Percentiles rank a stretch among this genome's conserved stretches.
These are phyloP conservation scores for Phytophthora macrochlamydospora DNA, from an alignment of 352 stramenopile species.

Conservation along the genomic window DNA sequence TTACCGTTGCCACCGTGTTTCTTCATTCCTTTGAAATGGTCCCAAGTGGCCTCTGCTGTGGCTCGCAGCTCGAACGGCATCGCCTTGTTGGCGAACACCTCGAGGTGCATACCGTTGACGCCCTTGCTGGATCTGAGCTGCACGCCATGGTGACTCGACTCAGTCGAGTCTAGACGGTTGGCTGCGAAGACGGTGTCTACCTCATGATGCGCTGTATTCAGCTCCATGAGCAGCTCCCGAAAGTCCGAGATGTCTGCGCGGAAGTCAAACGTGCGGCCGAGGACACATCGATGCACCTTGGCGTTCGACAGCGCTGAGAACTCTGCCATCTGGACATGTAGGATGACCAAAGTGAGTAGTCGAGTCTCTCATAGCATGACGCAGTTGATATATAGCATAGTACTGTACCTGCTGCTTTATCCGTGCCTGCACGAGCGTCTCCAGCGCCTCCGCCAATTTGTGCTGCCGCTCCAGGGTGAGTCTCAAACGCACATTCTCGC, in stretches of 20 bases:
- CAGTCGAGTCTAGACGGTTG: conserved; percentile 35
- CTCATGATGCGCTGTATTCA: conserved; percentile 21
- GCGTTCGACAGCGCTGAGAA: conserved; percentile 23
- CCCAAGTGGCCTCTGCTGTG: conserved; percentile 36
- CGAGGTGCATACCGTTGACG: conserved; percentile 19
- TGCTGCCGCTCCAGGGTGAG: conserved; percentile 38
- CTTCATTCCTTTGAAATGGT: conserved; percentile 46
- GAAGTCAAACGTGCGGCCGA: conserved; percentile 23
- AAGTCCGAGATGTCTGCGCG: conserved; percentile 29
- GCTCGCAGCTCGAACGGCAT: conserved; percentile 41
- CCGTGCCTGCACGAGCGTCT: conserved; percentile 34
- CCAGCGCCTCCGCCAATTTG: conserved; percentile 35
- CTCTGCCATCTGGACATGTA: conserved; percentile 24
- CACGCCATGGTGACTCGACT: conserved; percentile 34
- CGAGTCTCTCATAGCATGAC: too few species aligned
- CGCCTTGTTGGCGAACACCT: conserved; percentile 45
- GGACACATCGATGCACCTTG: conserved; percentile 18
- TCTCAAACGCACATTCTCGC: conserved; percentile 40
- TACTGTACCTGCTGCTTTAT: conserved; percentile 26
- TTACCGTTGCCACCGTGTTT: conserved; percentile 39
- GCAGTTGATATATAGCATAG: too few species aligned
- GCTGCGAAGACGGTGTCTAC: conserved; percentile 30
- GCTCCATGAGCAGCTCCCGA: conserved; percentile 17
- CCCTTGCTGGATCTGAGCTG: conserved; percentile 30
- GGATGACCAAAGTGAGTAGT: not conserved